phyloP scores from a whole-genome alignment of 148 eudicot species.

The Heliosperma pusillum region DNA sequence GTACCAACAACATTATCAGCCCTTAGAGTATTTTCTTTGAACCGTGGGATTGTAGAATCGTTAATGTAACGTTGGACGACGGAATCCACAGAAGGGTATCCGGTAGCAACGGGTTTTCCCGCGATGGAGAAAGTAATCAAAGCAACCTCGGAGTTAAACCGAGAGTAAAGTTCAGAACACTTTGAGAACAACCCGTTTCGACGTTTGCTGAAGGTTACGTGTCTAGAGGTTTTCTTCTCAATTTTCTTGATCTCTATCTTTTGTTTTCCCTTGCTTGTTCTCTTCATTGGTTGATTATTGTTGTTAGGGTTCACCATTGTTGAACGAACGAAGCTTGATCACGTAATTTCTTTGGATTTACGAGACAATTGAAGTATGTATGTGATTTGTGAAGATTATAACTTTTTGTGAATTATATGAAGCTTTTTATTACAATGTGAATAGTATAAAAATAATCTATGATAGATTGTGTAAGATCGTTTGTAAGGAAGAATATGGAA shows the following conservation, averaged over 20 bases:
- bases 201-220: background rate
- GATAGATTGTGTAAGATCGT: too few relatives aligned
- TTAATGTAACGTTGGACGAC: background rate
- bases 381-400: too few relatives aligned
- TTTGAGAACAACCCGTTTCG: background rate
- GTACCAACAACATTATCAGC: background rate
- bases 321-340: too few relatives aligned
- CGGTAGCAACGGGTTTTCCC: background rate
- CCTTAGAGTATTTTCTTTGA: background rate
- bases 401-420: too few relatives aligned
- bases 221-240: background rate
- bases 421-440: too few relatives aligned
- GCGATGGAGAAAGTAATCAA: background rate
- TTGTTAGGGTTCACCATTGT: background rate
- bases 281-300: background rate
- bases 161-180: background rate
- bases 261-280: background rate
- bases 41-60: background rate
- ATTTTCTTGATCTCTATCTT: background rate
- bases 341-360: too few relatives aligned
- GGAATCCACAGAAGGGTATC: background rate
- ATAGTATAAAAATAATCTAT: too few relatives aligned
- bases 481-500: too few relatives aligned
- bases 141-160: background rate
- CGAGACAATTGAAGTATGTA: too few relatives aligned